phyloP scores from a whole-genome alignment of 1,139 yeast species.

The Magnusiomyces sp. region DNA sequence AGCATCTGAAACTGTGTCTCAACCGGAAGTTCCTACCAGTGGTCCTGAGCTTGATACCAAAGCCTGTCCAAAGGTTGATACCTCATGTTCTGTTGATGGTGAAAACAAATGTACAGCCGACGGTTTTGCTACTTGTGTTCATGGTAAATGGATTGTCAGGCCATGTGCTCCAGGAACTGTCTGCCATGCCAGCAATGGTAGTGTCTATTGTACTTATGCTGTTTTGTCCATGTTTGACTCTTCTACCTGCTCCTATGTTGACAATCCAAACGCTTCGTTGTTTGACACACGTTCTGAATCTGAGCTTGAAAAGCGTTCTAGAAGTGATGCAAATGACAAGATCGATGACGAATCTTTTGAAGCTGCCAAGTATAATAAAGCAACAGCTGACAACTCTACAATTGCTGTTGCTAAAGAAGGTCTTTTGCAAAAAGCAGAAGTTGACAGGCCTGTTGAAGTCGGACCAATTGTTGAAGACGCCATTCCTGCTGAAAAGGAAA shows the following conservation, averaged over 20 bases:
- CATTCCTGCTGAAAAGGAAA: conserved; percentile 5
- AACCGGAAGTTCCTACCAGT: neutral
- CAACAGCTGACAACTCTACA: neutral
- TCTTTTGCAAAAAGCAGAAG: neutral
- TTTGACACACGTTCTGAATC: neutral
- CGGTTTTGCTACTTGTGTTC: conserved; percentile 41
- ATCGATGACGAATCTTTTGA: neutral
- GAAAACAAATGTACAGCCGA: conserved; percentile 42
- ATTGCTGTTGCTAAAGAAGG: neutral
- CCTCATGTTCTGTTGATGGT: conserved; percentile 36
- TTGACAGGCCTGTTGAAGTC: no score
- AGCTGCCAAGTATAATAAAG: neutral
- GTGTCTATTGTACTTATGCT: conserved; percentile 15
- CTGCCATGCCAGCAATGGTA: conserved; percentile 30
- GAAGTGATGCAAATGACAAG: neutral
- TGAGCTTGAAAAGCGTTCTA: neutral
- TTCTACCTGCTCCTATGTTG: conserved; percentile 5
- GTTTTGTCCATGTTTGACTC: conserved; percentile 3
- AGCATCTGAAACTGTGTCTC: neutral
- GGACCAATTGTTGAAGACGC: conserved; percentile 1
- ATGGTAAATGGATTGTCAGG: conserved; percentile 42
- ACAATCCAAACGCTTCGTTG: no score
- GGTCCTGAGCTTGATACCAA: neutral
- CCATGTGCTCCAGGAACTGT: conserved; percentile 47
- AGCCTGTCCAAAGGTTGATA: conserved; percentile 13